These are phyloP conservation scores for Nevesoporus exiguus DNA, from an alignment of 768 basidiomycete genomes.

Conservation along the genomic window DNA sequence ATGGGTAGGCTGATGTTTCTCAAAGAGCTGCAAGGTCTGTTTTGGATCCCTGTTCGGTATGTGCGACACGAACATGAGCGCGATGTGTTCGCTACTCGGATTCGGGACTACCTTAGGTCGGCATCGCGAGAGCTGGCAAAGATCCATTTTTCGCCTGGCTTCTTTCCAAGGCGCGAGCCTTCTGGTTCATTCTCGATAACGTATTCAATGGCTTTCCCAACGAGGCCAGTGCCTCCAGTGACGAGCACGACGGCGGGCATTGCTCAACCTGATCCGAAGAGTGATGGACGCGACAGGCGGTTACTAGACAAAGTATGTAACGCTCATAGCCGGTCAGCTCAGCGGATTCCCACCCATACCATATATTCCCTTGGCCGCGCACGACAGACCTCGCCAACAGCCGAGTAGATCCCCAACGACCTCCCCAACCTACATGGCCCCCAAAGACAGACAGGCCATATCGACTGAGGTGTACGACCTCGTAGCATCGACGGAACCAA, in stretches of 20 bases:
- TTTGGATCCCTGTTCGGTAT: conserved; percentile 54
- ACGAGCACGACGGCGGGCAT: conserved; percentile 61
- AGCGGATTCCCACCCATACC: background rate
- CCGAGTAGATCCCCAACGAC: background rate
- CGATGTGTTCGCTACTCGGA: background rate
- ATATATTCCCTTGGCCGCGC: too few relatives aligned
- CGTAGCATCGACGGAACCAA: conserved; percentile 50
- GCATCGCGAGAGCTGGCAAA: conserved; percentile 78
- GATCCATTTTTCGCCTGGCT: conserved; percentile 78
- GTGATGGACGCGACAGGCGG: background rate
- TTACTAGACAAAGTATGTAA: too few relatives aligned
- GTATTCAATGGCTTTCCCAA: conserved; percentile 80
- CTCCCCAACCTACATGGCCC: conserved; percentile 8
- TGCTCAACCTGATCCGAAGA: background rate
- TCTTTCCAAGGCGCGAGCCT: conserved; percentile 76
- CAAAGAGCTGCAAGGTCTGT: conserved; percentile 70
- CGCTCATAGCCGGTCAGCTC: too few relatives aligned
- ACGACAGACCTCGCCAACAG: conserved; percentile 1
- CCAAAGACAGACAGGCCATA: conserved; percentile 51
- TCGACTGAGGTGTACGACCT: conserved; percentile 60
- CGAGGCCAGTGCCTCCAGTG: conserved; percentile 83
- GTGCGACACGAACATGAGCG: conserved; percentile 4
- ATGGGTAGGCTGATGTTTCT: conserved; percentile 92
- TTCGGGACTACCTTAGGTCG: conserved; percentile 69
- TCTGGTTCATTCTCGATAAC: conserved; percentile 75